A percentile compares a stretch with the other conserved stretches of the same genome.
These are phyloP conservation scores for Ogataea henricii DNA, from an alignment of 805 yeast genomes.

Conservation along the genomic window DNA sequence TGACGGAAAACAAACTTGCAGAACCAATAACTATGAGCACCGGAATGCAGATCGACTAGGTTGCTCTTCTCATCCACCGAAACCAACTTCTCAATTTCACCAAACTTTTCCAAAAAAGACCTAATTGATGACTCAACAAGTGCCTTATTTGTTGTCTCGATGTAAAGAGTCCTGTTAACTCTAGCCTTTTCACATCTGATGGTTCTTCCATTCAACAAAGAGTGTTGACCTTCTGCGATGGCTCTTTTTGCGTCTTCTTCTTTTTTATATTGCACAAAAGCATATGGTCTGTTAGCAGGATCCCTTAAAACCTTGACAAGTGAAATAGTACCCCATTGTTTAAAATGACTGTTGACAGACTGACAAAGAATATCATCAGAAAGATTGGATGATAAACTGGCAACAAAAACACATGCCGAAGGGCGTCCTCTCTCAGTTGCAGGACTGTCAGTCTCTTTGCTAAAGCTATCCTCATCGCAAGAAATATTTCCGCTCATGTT, in stretches of 20 bases:
- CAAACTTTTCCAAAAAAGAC: constrained; percentile 51
- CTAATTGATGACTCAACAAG: constrained; percentile 36
- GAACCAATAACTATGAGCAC: constrained; percentile 53
- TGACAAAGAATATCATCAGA: constrained; percentile 71
- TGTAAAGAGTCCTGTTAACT: constrained; percentile 81
- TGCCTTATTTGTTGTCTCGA: constrained; percentile 41
- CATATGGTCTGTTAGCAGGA: constrained; percentile 82
- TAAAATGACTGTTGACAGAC: constrained; percentile 69
- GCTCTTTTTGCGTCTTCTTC: constrained; percentile 74
- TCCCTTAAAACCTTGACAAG: constrained; percentile 84
- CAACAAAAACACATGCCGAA: constrained; percentile 86
- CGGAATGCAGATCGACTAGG: constrained; percentile 19
- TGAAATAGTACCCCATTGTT: constrained; percentile 68
- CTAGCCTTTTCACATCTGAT: constrained; percentile 90
- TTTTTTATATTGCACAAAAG: constrained; percentile 81
- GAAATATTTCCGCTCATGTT: constrained; percentile 12
- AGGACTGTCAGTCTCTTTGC: constrained; percentile 18
- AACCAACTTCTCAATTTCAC: constrained; percentile 73
- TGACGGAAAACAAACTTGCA: constrained; percentile 78
- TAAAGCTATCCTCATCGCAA: constrained; percentile 23
- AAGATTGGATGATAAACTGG: constrained; percentile 67
- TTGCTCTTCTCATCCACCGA: constrained; percentile 40
- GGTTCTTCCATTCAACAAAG: constrained; percentile 68
- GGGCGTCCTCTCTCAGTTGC: constrained; percentile 58
- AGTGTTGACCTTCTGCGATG: constrained; percentile 65